Evolutionary conservation across 1,284 basidiomycete species (phyloP), one percentile per base, ranked within the genome.

Genomic region (Erythrobasidium hasegawianum): DNA sequence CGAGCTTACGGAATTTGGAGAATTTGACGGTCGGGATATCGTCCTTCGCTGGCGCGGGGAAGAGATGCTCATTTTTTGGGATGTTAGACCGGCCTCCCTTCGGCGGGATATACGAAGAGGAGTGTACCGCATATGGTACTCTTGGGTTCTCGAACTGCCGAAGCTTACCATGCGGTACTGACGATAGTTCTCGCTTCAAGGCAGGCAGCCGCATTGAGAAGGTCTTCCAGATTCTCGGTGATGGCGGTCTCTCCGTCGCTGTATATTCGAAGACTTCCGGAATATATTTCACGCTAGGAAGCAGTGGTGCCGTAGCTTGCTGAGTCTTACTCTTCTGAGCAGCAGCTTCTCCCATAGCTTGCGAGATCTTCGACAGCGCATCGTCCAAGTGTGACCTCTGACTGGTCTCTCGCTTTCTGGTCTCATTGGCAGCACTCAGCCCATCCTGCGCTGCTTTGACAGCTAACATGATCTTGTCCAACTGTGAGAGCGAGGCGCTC

Each of bases 401-500:
- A 5, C 11, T 40, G 18, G 38, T 45, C 27, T 40, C 33, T n/a
- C 54, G 53, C 24, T 45, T 39, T 24, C 56, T 54, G 22, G 43
- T 40, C 20, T 64, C 61, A 11, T 50, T 52, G 2, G 52, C 47
- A n/a, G 62, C 50, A 16, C 45, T 65, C 1, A 65, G 56, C n/a
- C 55, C 62, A 20, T 58, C 62, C 22, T 58, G 62, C 11, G 62
- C 62, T 18, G 62, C 56, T 33, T 24, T 18, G 7, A 65, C 62
- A 45, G 43, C 43, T 13, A 55, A 43, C 62, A 65, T 65, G 47
- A 65, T 65, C 38, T 65, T 57, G 20, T 65, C 62, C 1, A 65
- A n/a, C 20, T 55, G 55, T 16, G 55, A 58, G 8, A 58, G 29
- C 16, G 41, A 27, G 3, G 20, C 26, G 20, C 4, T n/a, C n/a